Percentiles rank a stretch among this genome's conserved stretches.
Evolutionary conservation across 768 basidiomycete species (phyloP).

Genomic region (Naganishia onofrii): DNA sequence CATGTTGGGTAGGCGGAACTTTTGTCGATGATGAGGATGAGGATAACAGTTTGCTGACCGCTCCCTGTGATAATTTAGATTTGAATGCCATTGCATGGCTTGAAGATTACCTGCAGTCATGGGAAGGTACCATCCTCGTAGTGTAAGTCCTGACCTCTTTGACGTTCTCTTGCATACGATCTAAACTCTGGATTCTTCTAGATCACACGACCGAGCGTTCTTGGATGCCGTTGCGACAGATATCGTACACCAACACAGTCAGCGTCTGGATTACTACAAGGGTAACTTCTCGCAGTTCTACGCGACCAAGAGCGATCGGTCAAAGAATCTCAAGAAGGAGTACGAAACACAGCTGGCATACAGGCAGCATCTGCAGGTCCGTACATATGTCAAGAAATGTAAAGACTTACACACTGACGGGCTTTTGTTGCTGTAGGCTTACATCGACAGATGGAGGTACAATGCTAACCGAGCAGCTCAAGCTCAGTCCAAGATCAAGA

Average conservation of each 20-base stretch:
- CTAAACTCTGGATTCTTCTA: constrained; percentile 44
- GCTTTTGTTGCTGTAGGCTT: constrained; percentile 63
- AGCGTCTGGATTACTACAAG: constrained; percentile 93
- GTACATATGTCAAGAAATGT: not conserved
- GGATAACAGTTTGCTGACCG: no score
- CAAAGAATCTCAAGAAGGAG: constrained; percentile 80
- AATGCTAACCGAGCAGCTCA: constrained; percentile 94
- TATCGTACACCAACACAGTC: constrained; percentile 90
- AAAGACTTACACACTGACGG: not conserved
- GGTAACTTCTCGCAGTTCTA: constrained; percentile 99
- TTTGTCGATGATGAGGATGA: no score
- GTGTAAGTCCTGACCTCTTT: constrained; percentile 61
- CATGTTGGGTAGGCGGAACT: constrained; percentile 63
- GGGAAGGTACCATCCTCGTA: constrained; percentile 85
- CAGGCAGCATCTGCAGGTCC: constrained; percentile 67
- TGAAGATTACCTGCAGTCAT: constrained; percentile 94
- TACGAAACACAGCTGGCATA: constrained; percentile 96
- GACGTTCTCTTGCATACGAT: not conserved
- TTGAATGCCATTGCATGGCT: constrained; percentile 95
- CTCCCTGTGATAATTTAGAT: constrained; percentile 55
- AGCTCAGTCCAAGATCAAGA: constrained; percentile 72
- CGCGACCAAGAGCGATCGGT: constrained; percentile 93
- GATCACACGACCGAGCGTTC: constrained; percentile 96
- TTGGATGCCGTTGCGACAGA: constrained; percentile 95
- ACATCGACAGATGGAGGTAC: constrained; percentile 97